Evolutionary conservation across 2,329 filamentous ascomycete genomes (phyloP).

Genomic region (Talaromyces marneffei): DNA sequence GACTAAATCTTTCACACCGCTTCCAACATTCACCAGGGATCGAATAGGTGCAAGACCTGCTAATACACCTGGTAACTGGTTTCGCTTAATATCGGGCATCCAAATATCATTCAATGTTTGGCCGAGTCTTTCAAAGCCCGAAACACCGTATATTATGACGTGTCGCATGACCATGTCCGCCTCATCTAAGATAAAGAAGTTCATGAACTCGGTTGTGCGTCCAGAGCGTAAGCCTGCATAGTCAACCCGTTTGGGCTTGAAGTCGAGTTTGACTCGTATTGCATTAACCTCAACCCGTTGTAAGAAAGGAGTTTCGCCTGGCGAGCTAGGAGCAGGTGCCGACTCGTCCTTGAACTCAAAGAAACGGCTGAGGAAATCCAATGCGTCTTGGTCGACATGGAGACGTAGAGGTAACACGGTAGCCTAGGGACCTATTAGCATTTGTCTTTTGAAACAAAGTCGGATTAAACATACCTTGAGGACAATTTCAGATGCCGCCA

Average conservation of each 20-base stretch:
- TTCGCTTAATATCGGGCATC: constrained; percentile 86
- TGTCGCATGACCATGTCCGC: constrained; percentile 80
- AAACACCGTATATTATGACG: constrained; percentile 86
- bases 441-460: not conserved
- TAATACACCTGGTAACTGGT: constrained; percentile 82
- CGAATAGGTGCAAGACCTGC: constrained; percentile 86
- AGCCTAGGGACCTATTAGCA: constrained; percentile 38
- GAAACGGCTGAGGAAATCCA: constrained; percentile 95
- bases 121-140: constrained; percentile 83
- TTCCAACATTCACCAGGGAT: constrained; percentile 83
- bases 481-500: constrained; percentile 85
- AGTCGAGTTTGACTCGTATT: constrained; percentile 80
- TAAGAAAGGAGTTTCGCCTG: constrained; percentile 74
- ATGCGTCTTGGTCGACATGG: constrained; percentile 93
- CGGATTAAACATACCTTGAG: constrained; percentile 52
- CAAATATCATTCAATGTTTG: constrained; percentile 91
- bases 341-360: constrained; percentile 93
- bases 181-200: constrained; percentile 87
- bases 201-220: constrained; percentile 97
- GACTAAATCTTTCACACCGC: constrained; percentile 77
- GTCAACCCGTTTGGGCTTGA: constrained; percentile 97
- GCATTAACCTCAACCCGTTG: constrained; percentile 83
- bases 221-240: constrained; percentile 89
- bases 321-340: constrained; percentile 46
- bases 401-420: constrained; percentile 77